phyloP scores from a whole-genome alignment of 2,329 filamentous ascomycete species.

The Fusarium subglutinans region DNA sequence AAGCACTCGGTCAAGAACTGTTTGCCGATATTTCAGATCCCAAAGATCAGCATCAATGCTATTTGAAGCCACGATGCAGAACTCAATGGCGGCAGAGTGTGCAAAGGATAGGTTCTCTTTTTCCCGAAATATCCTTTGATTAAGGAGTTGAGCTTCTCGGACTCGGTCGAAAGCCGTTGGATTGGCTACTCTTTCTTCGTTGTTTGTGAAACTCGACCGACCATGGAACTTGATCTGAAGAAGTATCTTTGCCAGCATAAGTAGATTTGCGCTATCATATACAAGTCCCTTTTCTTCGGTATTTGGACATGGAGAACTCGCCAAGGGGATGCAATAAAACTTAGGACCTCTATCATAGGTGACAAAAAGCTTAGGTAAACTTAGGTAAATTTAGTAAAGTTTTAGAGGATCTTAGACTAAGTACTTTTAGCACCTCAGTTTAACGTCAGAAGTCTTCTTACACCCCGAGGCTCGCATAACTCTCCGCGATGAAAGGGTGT shows the following conservation, averaged over 20 bases:
- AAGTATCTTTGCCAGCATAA: not conserved
- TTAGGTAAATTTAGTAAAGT: no score
- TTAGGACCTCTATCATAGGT: no score
- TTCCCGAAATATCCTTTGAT: not conserved
- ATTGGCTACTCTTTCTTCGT: not conserved
- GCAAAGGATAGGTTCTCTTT: not conserved
- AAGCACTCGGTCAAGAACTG: not conserved
- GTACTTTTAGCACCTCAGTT: no score
- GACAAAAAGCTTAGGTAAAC: no score
- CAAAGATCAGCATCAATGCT: not conserved
- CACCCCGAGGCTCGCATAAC: not conserved
- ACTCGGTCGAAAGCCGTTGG: not conserved
- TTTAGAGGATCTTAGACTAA: no score
- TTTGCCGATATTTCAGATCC: not conserved
- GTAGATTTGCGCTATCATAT: not conserved
- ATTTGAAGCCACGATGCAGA: not conserved
- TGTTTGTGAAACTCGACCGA: not conserved
- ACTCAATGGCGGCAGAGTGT: not conserved
- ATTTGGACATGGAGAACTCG: fast-evolving
- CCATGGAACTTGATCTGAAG: not conserved
- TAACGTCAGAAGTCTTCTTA: no score
- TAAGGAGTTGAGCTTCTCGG: not conserved
- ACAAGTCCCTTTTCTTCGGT: not conserved
- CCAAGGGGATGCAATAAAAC: no score
- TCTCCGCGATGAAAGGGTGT: not conserved